Base-by-base conservation (phyloP, 2,329 filamentous ascomycete genomes). In the Xylaria hypoxylon region DNA sequence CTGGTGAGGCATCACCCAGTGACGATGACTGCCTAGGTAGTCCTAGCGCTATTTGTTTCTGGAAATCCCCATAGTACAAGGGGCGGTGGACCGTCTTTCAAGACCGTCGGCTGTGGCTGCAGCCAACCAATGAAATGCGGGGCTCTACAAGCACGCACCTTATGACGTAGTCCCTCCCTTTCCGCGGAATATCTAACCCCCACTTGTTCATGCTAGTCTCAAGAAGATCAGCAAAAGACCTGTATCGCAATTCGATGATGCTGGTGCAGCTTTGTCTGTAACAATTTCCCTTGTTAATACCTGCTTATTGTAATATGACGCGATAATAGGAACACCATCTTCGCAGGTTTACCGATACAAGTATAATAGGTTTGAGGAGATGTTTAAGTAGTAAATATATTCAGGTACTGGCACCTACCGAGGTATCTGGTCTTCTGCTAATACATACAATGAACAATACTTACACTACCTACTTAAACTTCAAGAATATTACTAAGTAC, bases 1-100 rank as follows among this genome's bases (percentile, higher is more conserved):
- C 15, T 51, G 55, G 35, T 24, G 28, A 55, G 28, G 31, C 53
- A 44, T 45, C 24, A 8, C 13, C 56, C 57, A 53, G 55, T 52
- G 26, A 65, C 28, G 45, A 53, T 53, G 47, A 28, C 19, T 26
- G 5, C 6, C 26, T 13, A 45, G 28, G 40, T 45, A 17, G 22
- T n/a, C 31, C 33, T 33, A 57, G 59, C 56, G 35, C 67, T 56
- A 63, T 63, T 63, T 59, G 63, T 35, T 68, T 66, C 44, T 47
- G 59, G 63, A 19, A 62, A 50, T 56, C 59, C 26, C 38, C 51
- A 38, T 47, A n/a, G n/a, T 24, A 64, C 13, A 45, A 51, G 33
- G 60, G 35, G 47, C 33, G 50, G 31, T 56, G 51, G 17, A 22
- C 7, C 5, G 47, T 35, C 19, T 52, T 24, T 33, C 24, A 28